phyloP scores from a whole-genome alignment of 176 grass and related monocot genomes.

The Musa schizocarpa region DNA sequence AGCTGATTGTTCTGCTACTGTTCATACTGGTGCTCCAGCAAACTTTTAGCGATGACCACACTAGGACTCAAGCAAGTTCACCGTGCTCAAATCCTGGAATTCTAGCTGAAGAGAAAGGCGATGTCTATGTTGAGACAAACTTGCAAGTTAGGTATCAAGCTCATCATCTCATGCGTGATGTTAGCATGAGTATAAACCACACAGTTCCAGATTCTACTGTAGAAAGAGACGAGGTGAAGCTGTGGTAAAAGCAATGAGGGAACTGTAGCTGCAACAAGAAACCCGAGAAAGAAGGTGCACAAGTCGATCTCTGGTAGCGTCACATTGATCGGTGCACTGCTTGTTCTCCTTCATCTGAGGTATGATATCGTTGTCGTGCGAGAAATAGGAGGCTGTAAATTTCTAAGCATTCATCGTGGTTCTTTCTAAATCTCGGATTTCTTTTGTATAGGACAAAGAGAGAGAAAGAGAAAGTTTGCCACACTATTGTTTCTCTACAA shows the following conservation, averaged over 20 bases:
- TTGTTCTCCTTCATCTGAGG: slow-evolving; percentile 5
- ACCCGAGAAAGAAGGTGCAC: background rate
- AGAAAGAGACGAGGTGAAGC: background rate
- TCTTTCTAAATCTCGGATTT: too few relatives aligned
- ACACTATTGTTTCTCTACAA: background rate
- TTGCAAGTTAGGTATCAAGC: background rate
- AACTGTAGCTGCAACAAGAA: background rate
- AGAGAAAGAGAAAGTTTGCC: background rate
- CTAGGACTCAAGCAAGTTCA: too few relatives aligned
- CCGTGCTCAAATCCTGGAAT: background rate
- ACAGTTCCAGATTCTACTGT: background rate
- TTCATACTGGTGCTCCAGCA: too few relatives aligned
- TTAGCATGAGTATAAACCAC: background rate
- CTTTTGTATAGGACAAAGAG: background rate
- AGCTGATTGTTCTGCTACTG: too few relatives aligned
- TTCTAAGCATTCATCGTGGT: background rate
- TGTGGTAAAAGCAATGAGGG: background rate
- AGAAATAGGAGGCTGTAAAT: background rate
- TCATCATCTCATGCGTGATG: background rate
- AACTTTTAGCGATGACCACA: background rate
- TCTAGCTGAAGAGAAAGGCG: background rate
- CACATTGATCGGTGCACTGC: slow-evolving; percentile 4
- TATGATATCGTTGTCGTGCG: background rate
- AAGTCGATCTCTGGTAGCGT: background rate
- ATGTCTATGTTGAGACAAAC: background rate